Evolutionary conservation across 768 basidiomycete genomes (phyloP).

Genomic region (Lanmaoa rubissima): DNA sequence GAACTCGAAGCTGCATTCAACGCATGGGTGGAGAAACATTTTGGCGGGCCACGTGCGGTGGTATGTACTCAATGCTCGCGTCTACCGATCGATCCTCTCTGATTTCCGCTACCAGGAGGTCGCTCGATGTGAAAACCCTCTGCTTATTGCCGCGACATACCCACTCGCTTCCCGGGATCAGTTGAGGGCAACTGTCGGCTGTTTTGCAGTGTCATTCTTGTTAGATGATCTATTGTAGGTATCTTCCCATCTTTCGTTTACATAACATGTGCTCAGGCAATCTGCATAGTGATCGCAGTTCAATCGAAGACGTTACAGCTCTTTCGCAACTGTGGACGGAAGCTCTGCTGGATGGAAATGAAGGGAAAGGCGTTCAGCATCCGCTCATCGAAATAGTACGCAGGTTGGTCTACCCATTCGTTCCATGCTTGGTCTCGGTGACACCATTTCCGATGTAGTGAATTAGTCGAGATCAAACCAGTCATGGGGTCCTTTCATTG

Average conservation of each 20-base stretch:
- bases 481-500: constrained; percentile 10
- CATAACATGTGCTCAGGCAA: not conserved
- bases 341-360: not conserved
- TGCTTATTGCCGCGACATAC: no score
- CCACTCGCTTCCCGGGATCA: constrained; percentile 17
- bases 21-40: no score
- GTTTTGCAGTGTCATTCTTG: not conserved
- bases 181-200: constrained; percentile 26
- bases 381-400: not conserved
- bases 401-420: not conserved
- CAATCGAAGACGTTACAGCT: not conserved
- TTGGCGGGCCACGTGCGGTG: no score
- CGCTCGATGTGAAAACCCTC: no score
- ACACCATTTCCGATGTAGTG: not conserved
- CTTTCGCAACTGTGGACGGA: not conserved
- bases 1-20: no score
- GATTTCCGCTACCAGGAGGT: no score
- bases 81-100: no score
- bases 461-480: constrained; percentile 3
- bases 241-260: not conserved
- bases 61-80: no score
- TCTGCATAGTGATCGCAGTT: not conserved
- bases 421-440: not conserved
- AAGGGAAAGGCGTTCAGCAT: not conserved
- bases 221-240: not conserved